Evolutionary conservation across 257 asterid genomes (phyloP), one percentile per base, ranked within the genome.

Genomic region (Plectranthus barbatus): DNA sequence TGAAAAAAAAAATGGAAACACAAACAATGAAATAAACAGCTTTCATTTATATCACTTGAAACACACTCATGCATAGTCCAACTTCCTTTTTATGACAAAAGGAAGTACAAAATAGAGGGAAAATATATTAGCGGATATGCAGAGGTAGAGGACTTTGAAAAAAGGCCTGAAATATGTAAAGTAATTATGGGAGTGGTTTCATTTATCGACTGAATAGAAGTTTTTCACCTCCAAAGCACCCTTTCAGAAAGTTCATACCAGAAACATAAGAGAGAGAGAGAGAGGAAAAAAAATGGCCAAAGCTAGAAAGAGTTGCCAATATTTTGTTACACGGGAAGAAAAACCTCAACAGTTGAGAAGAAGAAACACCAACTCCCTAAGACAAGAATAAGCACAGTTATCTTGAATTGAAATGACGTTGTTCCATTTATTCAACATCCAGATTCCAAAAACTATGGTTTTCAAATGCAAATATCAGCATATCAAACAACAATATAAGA

Each of bases 401-500:
- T 52, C 24, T 56, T n/a, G n/a, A n/a, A 70, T 24, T 23, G n/a
- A 55, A 18, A 17, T 9, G 49, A 26, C 3, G 54, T 37, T 46
- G 48, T 60, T 45, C 34, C 42, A 50, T 31, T 6, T 41, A 20
- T 40, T 14, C 31, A 39, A 4, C 52, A 39, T 15, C 17, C 15
- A 9, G 70, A 34, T 6, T 37, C 15, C 21, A 40, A 31, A 47
- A 75, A 57, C 53, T 48, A 56, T 58, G 41, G 12, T 46, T 60
- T 63, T 66, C 56, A 29, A 40, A 42, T 57, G 74, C 67, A 40
- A 26, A 72, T 68, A 68, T 45, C 50, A 60, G 8, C 55, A 51
- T 42, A 26, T 26, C 31, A 62, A 56, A 33, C 17, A 60, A 58
- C 11, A 62, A 53, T 7, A 33, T 37, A 61, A 36, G 50, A 67